Evolutionary conservation across 2,329 filamentous ascomycete genomes (phyloP), one percentile per base, ranked within the genome.

Genomic region (Aspergillus neoniger): DNA sequence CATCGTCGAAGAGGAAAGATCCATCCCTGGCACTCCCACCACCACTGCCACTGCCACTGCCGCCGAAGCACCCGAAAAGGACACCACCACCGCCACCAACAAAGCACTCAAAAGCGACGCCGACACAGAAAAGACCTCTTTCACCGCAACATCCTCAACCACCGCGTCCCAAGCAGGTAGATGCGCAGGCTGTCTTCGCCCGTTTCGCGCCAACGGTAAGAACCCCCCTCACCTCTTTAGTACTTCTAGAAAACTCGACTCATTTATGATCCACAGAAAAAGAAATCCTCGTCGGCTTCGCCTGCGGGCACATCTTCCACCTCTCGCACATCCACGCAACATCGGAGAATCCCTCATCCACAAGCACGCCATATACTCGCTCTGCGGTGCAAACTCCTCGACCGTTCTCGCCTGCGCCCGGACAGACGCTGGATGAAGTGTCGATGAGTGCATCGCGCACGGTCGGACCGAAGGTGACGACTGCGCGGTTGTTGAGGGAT

Each of bases 391-490:
- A 71, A 56, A 62, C 70, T 50, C 61, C 70, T 44, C 48, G 64
- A 49, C 57, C 68, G 55, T 59, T 69, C 63, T 52, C 69, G 21
- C 62, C 58, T 12, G 58, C 62, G 7, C 63, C 56, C 19, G 60
- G 58, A 2, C 57, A 51, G 17, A 64, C 69, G 5, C 39, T 67
- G 12, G 69, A 76, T 5, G 73, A 75, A 23, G 55, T 58, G 25
- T 62, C 67, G 36, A 64, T 69, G 49, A 70, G 65, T 48, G 74
- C 66, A 47, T 78, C 77, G 55, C 74, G 79, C 39, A 91, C 89
- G 56, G 87, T 98, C 6, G 91, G 91, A 0, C 86, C 89, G 30
- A 97, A 97, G 77, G 92, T 96, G 28, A 95, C 91, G 65, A 91
- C 92, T 72, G 92, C 93, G 41, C 85, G 92, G 64, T 74, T 96